Conservation (phyloP, 768 basidiomycete species). For the Favolaschia claudopus region DNA sequence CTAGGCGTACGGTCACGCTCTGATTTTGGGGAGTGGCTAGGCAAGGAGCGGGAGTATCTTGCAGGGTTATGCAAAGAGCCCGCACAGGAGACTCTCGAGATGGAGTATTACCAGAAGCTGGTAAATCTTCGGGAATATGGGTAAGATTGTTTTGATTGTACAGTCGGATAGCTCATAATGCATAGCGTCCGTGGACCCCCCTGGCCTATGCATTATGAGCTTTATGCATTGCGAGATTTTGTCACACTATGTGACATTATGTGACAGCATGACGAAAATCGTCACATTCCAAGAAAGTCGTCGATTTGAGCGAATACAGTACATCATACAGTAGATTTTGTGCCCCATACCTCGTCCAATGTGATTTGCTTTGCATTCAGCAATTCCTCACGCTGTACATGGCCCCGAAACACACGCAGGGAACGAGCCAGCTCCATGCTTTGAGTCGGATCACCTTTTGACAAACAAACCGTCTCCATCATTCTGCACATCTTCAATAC, state of each 20-base stretch:
- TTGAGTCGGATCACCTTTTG: neutral
- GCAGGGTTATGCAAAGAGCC: conserved; percentile 3
- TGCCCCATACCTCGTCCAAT: neutral
- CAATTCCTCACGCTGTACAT: neutral
- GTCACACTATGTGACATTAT: too few relatives aligned
- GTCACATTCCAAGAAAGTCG: too few relatives aligned
- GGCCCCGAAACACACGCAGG: neutral
- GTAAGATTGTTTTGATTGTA: too few relatives aligned
- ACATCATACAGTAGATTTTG: too few relatives aligned
- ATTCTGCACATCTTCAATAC: neutral
- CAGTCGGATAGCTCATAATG: neutral
- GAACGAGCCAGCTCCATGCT: neutral
- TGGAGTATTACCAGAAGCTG: conserved; percentile 27
- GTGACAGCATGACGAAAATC: too few relatives aligned
- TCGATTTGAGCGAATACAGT: too few relatives aligned
- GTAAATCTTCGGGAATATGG: conserved; percentile 12
- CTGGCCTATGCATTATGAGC: conserved; percentile 2
- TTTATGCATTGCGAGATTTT: conserved; percentile 1
- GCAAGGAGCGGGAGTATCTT: conserved; percentile 13
- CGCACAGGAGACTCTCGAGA: conserved; percentile 13
- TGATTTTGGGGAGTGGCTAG: conserved; percentile 13
- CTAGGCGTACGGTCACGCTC: neutral
- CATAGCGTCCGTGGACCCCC: conserved; percentile 5
- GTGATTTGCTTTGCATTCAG: neutral
- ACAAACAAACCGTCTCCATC: neutral